A percentile compares a stretch with the other conserved stretches of the same genome.
Evolutionary conservation across 768 basidiomycete genomes (phyloP).

Genomic region (Rubroboletus satanas): DNA sequence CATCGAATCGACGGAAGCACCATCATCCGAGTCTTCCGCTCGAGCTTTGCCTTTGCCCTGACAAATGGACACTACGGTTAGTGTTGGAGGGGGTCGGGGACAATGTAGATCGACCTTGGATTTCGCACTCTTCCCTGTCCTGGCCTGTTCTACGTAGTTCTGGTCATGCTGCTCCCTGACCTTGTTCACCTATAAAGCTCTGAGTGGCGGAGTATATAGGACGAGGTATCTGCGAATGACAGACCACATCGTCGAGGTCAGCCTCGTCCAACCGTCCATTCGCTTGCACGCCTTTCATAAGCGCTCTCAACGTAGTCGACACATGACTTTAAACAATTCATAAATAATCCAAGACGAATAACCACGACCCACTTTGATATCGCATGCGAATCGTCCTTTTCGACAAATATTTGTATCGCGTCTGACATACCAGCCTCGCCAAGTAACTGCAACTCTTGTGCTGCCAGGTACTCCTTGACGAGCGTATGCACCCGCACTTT

Average conservation of each 20-base stretch:
- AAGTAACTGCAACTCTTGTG: constrained; percentile 89
- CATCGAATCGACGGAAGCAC: constrained; percentile 63
- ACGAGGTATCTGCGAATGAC: constrained; percentile 16
- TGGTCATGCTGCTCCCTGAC: constrained; percentile 70
- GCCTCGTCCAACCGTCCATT: constrained; percentile 67
- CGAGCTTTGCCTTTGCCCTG: constrained; percentile 54
- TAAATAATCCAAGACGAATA: background rate
- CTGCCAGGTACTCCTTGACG: constrained; percentile 86
- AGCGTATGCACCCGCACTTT: constrained; percentile 84
- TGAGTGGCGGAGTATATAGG: background rate
- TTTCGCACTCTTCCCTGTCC: constrained; percentile 36
- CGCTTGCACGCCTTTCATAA: constrained; percentile 68
- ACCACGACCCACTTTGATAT: constrained; percentile 68
- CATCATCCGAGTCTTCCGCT: constrained; percentile 50
- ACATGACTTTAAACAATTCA: constrained; percentile 55
- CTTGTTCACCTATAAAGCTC: constrained; percentile 49
- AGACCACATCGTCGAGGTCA: constrained; percentile 68
- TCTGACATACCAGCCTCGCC: constrained; percentile 89
- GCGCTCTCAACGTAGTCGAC: constrained; percentile 46
- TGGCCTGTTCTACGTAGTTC: constrained; percentile 50
- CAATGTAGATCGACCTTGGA: constrained; percentile 38
- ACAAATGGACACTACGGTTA: background rate
- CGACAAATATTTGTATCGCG: constrained; percentile 93
- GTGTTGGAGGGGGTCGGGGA: background rate
- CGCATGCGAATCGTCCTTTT: constrained; percentile 95